Conservation (phyloP, 2,329 filamentous ascomycete genomes). For the Ascochyta fabae region DNA sequence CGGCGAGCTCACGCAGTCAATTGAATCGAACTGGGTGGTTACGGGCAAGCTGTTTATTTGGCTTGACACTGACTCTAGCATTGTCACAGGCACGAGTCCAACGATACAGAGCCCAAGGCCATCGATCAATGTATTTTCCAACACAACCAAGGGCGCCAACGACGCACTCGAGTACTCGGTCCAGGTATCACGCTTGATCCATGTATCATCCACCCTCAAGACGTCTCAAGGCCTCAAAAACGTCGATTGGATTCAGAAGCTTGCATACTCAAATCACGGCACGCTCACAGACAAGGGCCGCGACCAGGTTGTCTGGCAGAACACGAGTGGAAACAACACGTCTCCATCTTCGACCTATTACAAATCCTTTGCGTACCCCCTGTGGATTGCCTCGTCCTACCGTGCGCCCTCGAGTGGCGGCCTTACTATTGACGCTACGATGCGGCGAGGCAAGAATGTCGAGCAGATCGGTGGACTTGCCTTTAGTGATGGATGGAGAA, state of each 20-base stretch:
- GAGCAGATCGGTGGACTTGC: conserved; percentile 55
- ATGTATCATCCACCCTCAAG: conserved; percentile 59
- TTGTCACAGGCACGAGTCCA: conserved; percentile 59
- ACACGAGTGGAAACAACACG: conserved; percentile 58
- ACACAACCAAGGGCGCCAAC: conserved; percentile 54
- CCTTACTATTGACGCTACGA: conserved; percentile 55
- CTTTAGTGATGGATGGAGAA: conserved; percentile 67
- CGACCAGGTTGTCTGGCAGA: conserved; percentile 61
- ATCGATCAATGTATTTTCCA: conserved; percentile 59
- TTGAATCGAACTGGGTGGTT: conserved; percentile 75
- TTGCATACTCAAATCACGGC: conserved; percentile 64
- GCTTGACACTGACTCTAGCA: conserved; percentile 60
- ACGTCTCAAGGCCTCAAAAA: conserved; percentile 54
- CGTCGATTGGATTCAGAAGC: conserved; percentile 64
- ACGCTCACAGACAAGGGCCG: conserved; percentile 61
- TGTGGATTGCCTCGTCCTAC: conserved; percentile 64
- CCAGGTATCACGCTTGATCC: conserved; percentile 61
- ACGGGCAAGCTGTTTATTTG: conserved; percentile 84
- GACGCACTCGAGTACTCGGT: conserved; percentile 67
- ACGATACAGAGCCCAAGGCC: conserved; percentile 51
- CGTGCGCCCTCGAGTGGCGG: conserved; percentile 49
- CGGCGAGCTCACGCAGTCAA: conserved; percentile 60
- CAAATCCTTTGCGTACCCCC: conserved; percentile 64
- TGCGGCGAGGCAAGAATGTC: conserved; percentile 59
- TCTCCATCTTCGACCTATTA: conserved; percentile 45